Conservation (phyloP, 2,329 filamentous ascomycete genomes). For the Sporothrix variecibatus region DNA sequence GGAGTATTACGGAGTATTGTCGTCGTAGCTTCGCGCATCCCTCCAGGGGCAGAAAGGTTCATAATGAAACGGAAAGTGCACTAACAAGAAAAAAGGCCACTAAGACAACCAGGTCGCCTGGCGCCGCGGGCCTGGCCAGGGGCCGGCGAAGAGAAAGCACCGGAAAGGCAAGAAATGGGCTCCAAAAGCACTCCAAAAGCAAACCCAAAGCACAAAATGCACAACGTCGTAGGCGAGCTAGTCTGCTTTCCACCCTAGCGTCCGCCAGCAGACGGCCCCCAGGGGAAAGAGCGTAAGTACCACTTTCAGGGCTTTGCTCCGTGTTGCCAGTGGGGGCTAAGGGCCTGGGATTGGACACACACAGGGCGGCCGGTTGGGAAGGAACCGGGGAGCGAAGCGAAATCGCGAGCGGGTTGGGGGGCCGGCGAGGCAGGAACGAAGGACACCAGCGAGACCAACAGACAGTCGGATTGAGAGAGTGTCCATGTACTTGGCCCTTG, state of each 20-base stretch:
- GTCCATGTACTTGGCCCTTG: no score
- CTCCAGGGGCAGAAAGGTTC: neutral
- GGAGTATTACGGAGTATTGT: neutral
- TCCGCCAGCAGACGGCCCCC: neutral
- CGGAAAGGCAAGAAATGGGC: neutral
- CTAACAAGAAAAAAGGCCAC: neutral
- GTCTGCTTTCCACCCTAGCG: neutral
- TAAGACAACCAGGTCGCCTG: neutral
- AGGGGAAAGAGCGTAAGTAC: neutral
- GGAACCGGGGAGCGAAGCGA: conserved; percentile 1
- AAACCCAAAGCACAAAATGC: neutral
- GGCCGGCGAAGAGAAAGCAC: neutral
- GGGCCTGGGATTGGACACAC: neutral
- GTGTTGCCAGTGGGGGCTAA: conserved; percentile 9
- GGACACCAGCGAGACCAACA: neutral
- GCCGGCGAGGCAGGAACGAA: neutral
- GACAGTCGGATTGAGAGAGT: neutral
- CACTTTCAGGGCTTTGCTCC: conserved; percentile 12
- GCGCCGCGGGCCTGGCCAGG: neutral
- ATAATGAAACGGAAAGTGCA: neutral
- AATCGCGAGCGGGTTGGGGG: neutral
- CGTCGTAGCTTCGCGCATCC: neutral
- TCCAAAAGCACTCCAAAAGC: neutral
- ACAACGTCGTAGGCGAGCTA: neutral
- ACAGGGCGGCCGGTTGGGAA: conserved; percentile 4